Conservation (phyloP, 371 early-diverging fungal species). For the Mortierella sp. region DNA sequence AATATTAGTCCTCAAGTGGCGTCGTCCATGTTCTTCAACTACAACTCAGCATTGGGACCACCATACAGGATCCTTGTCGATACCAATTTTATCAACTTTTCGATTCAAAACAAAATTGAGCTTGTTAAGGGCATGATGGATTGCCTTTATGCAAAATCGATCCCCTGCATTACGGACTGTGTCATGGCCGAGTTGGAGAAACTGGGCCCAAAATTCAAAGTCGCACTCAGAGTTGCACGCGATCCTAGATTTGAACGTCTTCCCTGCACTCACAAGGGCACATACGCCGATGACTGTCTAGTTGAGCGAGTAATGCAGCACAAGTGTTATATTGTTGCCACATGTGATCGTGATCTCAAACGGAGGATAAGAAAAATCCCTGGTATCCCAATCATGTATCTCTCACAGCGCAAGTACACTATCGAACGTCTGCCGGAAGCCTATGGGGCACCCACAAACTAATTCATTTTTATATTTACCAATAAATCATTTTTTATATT, state of each 20-base stretch:
- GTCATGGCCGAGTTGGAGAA: conserved; percentile 99
- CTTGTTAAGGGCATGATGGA: conserved; percentile 98
- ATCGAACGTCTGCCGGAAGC: conserved; percentile 97
- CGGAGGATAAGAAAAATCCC: conserved; percentile 98
- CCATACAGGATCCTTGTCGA: conserved; percentile 99
- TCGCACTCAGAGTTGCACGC: conserved; percentile 95
- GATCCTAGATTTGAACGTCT: conserved; percentile 97
- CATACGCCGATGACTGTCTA: conserved; percentile 99
- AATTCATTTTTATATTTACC: conserved; percentile 1
- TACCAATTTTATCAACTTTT: conserved; percentile 99
- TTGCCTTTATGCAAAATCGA: conserved; percentile 97
- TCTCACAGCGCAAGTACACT: conserved; percentile 91
- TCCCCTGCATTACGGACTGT: conserved; percentile 99
- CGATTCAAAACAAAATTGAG: conserved; percentile 99
- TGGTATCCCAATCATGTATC: conserved; percentile 99
- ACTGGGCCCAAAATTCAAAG: conserved; percentile 96
- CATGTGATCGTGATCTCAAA: conserved; percentile 99
- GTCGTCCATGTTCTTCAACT: conserved; percentile 96
- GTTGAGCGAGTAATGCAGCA: conserved; percentile 97
- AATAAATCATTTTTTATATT: not conserved
- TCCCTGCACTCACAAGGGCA: conserved; percentile 99
- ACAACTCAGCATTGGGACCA: conserved; percentile 97
- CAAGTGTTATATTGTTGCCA: conserved; percentile 99
- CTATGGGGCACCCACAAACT: conserved; percentile 60
- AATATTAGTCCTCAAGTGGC: conserved; percentile 86